A percentile compares a stretch with the other conserved stretches of the same genome.
These are phyloP conservation scores for Saksenaea oblongispora DNA, from an alignment of 371 early-diverging fungal species.

Conservation along the genomic window DNA sequence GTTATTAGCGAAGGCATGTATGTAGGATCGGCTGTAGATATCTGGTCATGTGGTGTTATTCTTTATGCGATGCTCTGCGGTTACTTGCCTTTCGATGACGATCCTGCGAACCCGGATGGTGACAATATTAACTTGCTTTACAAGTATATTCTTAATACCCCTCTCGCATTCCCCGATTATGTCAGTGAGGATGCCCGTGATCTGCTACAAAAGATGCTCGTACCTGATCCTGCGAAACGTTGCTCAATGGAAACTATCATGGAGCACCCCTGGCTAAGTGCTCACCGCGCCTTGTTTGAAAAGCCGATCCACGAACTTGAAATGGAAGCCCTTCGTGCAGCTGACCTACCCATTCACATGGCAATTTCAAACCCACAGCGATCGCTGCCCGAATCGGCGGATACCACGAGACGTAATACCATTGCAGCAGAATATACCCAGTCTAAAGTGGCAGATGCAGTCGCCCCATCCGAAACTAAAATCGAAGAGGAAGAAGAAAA, in stretches of 20 bases:
- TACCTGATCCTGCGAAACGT: conserved; percentile 86
- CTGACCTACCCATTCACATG: conserved; percentile 20
- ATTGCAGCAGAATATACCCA: conserved; percentile 14
- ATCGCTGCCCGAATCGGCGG: conserved; percentile 8
- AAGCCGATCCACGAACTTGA: conserved; percentile 23
- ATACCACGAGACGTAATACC: conserved; percentile 18
- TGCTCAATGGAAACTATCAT: conserved; percentile 88
- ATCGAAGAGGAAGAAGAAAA: background rate
- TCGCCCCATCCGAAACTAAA: background rate
- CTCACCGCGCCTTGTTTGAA: conserved; percentile 35
- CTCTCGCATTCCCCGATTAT: conserved; percentile 89
- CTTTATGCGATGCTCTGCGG: conserved; percentile 98
- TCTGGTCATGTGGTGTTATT: conserved; percentile 96
- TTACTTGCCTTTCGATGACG: conserved; percentile 99
- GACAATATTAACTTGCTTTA: conserved; percentile 96
- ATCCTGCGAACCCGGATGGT: conserved; percentile 95
- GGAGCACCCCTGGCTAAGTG: conserved; percentile 72
- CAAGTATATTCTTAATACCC: conserved; percentile 92
- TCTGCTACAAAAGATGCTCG: conserved; percentile 88
- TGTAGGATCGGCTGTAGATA: conserved; percentile 96
- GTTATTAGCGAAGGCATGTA: conserved; percentile 97
- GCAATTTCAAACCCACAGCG: conserved; percentile 6
- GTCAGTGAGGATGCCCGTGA: conserved; percentile 80
- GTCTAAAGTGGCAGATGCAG: conserved; percentile 4
- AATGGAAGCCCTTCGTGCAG: conserved; percentile 16